Base-by-base conservation (phyloP, 2,329 filamentous ascomycete species). In the Paramyrothecium sp. region DNA sequence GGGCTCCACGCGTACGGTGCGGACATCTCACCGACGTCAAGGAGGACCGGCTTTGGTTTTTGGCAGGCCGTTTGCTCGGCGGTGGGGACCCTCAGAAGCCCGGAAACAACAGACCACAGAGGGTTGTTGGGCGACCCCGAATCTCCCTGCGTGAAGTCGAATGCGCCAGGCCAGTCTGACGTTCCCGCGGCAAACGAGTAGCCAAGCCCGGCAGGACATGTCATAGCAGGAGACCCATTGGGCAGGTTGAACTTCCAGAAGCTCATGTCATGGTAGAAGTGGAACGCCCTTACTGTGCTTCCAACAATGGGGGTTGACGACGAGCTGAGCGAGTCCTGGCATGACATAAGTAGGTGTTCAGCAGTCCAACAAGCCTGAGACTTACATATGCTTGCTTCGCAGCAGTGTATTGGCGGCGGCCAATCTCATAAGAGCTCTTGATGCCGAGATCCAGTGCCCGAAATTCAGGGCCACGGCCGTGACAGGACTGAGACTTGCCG, bases 161-260 rank as follows among this genome's bases (percentile, higher is more conserved):
- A 96, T 0, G 87, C 87, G 1, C 94, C 94, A 0, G 94, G 93
- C 7, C 94, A 92, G 70, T 98, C 94, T 0, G 91, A 91, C 0
- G 94, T 98, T 12, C 94, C 94, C 1, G 91, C 94, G 0, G 94
- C 94, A 69, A 98, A 98, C 0, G 90, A 93, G 70, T 95, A 96
- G 7, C 94, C 94, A 58, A 98, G 77, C 0, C 92, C 92, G 0
- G 93, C 93, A 3, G 92, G 89, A 65, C 94, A 98, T 0, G 93
- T 96, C 53, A 76, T 80, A 7, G 87, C 90, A 30, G 75, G 75
- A 3, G 85, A 86, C 50, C 90, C 90, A 63, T 96, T 92, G 0
- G 88, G 82, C 1, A 93, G 85, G 3, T 77, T 72, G 68, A 97
- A 96, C 1, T 81, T 81, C 70, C 88, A 95, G 65, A 84, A 85